These are phyloP conservation scores for Penicillium sp. DNA, from an alignment of 2,329 filamentous ascomycete genomes.

Conservation along the genomic window DNA sequence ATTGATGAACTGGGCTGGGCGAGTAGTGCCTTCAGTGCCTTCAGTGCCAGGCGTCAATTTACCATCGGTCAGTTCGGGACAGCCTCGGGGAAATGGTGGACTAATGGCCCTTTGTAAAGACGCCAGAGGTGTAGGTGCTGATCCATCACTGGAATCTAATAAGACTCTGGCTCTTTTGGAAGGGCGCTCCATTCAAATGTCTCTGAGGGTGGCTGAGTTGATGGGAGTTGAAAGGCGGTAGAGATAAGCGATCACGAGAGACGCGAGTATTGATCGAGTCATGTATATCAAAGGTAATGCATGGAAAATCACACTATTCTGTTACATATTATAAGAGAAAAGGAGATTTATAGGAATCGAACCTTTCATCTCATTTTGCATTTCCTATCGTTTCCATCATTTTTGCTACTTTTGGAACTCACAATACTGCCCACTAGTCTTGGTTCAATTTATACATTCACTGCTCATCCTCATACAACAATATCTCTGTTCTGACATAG, in stretches of 20 bases:
- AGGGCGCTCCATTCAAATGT: constrained; percentile 1
- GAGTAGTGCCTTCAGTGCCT: too few species aligned
- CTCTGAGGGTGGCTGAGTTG: neutral
- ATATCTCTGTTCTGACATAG: neutral
- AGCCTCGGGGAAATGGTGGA: neutral
- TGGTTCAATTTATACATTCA: neutral
- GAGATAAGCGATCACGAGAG: neutral
- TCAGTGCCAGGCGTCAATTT: neutral
- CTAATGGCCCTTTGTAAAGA: constrained; percentile 4
- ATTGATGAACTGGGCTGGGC: neutral
- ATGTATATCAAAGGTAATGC: neutral
- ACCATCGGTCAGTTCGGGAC: neutral
- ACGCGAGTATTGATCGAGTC: neutral
- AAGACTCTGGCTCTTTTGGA: neutral
- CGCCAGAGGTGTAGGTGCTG: neutral
- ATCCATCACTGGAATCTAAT: neutral
- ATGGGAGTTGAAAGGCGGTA: constrained; percentile 1
- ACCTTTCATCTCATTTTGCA: neutral
- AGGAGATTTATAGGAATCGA: neutral
- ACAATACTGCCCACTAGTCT: neutral
- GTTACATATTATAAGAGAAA: neutral
- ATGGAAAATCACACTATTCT: neutral
- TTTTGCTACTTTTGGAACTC: neutral
- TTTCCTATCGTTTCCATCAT: neutral
- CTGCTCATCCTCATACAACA: neutral